These are phyloP conservation scores for Suillus ampliporus DNA, from an alignment of 768 basidiomycete species.

Conservation along the genomic window DNA sequence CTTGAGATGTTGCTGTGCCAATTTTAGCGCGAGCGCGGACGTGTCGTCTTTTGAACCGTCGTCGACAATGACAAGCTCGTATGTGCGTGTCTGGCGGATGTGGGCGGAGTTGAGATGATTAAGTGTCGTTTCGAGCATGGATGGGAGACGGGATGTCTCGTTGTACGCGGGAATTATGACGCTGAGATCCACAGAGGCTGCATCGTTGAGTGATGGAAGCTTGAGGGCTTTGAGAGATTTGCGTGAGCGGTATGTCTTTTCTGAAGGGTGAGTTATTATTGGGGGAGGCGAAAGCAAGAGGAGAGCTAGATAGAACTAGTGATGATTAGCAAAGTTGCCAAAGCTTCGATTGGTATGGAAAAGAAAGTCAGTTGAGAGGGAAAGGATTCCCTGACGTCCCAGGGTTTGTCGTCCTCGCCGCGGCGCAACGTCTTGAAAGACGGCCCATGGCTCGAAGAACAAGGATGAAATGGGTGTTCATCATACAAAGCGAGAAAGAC, in stretches of 20 bases:
- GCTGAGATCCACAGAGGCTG: slow-evolving; percentile 69
- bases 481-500: slow-evolving; percentile 42
- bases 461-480: slow-evolving; percentile 85
- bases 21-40: slow-evolving; percentile 60
- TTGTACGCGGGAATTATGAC: slow-evolving; percentile 94
- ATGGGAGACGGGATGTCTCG: slow-evolving; percentile 80
- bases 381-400: slow-evolving; percentile 54
- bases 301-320: slow-evolving; percentile 71
- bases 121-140: slow-evolving; percentile 82
- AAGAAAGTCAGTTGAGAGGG: slow-evolving; percentile 44
- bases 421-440: slow-evolving; percentile 54
- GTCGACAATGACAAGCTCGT: slow-evolving; percentile 88
- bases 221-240: slow-evolving; percentile 58
- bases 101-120: slow-evolving; percentile 56
- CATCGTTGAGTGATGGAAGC: slow-evolving; percentile 60
- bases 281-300: slow-evolving; percentile 76
- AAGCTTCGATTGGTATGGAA: slow-evolving; percentile 11
- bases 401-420: slow-evolving; percentile 62
- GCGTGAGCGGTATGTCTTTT: slow-evolving; percentile 69
- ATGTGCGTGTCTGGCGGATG: slow-evolving; percentile 52
- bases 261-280: slow-evolving; percentile 66
- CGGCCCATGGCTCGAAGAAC: slow-evolving; percentile 85
- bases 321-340: slow-evolving; percentile 19
- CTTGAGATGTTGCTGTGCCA: slow-evolving; percentile 60
- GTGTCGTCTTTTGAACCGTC: slow-evolving; percentile 89